Base-by-base conservation (phyloP, 2,329 filamentous ascomycete species). In the Laburnicola sp. region DNA sequence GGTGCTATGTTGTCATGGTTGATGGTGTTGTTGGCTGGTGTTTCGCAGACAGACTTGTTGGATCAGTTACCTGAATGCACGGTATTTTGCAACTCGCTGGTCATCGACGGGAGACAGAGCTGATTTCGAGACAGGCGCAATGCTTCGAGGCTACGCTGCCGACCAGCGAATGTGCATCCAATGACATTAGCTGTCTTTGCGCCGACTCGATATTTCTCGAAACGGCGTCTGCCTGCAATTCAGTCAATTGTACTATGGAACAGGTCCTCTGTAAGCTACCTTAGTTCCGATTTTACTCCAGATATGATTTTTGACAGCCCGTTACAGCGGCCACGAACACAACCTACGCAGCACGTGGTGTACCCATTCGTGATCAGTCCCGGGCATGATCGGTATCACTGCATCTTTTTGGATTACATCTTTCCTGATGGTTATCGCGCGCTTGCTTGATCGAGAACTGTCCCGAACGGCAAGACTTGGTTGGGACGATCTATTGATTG, bases 401-500 rank as follows among this genome's bases (percentile, higher is more conserved):
- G 62, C 60, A 42, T 61, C 62, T 9, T 38, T 68, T 39, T 62
- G 64, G n/a, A 35, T 26, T 7, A 34, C 66, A 31, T 63, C 63
- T 3, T 46, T 66, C 41, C 1, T 67, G 26, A 69, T 69, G 66
- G 66, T 68, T 7, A 32, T 53, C 3, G 43, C 66, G 50, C 59
- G 66, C 8, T 47, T 69, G 30, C 16, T 55, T 21, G 59, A 68
- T 51, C 59, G 66, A 6, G 57, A 37, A 3, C 27, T 61, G 2
- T 69, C 65, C 39, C 47, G 53, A 26, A 47, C 62, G 6, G 56
- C 58, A 32, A 49, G 59, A 39, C 55, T 69, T 10, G 66, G 66
- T 16, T 64, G 59, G 64, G 65, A 69, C 45, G 66, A 69, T 31
- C 48, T 64, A 11, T 48, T 69, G 47, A 66, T 68, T 36, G 65